Evolutionary conservation across 148 eudicot species (phyloP), one percentile per base, ranked within the genome.

Genomic region (Silene conica): DNA sequence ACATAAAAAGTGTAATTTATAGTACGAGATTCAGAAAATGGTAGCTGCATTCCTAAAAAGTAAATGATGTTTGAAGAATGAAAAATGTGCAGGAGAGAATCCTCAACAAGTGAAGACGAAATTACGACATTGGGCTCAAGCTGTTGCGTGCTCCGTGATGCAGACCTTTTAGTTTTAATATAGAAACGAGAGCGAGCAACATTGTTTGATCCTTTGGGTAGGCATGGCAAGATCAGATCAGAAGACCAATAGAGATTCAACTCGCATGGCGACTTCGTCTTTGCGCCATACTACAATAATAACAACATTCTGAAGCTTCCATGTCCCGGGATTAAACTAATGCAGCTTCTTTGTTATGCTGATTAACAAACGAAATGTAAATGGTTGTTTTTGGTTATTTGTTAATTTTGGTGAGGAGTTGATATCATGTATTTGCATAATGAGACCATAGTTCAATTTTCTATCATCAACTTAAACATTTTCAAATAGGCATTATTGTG

Each of bases 111-210:
- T 91, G 82, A 89, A 91, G 84, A 82, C 82, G 5, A 89, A 86
- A 74, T 74, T 89, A 78, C 83, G 97, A 80, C 90, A 89, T 76
- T 91, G 93, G 93, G 97, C 93, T 19, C 97, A 89, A 69, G 97
- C 93, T 0, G 93, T 86, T 41, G 97, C 97, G 52, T 91, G 93
- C 73, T 91, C 92, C 6, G 87, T 91, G 62, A 87, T 85, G 85
- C 92, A 91, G 67, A 77, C 87, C 31, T 72, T 77, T 52, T 85
- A 81, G 82, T 67, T 60, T 23, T 31, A 52, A 31, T 23, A 14
- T 22, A 78, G 13, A 54, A 20, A 19, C 5, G 46, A 66, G 5
- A 15, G 2, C 28, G 12, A 18, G 52, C 8, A 7, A 10, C 7
- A 67, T 13, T 25, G n/a, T 6, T 16, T 3, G 13, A 43, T 65